A percentile compares a stretch with the other conserved stretches of the same genome.
Conservation (phyloP, 257 asterid genomes). For the Gentiana dahurica region DNA sequence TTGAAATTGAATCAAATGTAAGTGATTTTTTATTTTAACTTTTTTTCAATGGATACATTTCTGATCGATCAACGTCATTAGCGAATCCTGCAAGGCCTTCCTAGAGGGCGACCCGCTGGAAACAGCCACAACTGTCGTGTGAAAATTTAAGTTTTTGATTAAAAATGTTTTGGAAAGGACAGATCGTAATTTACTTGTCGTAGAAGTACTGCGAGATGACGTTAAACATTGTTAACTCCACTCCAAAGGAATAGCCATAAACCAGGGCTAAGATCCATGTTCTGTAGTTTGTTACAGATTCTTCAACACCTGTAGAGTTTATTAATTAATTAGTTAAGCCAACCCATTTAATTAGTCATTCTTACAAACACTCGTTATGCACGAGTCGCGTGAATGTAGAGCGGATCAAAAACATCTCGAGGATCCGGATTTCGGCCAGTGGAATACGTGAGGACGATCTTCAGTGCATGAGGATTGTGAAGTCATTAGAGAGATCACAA, state of each 20-base stretch:
- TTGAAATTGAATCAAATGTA: neutral
- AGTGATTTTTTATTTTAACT: neutral
- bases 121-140: neutral
- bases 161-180: neutral
- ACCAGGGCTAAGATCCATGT: too few species aligned
- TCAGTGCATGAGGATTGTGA: too few species aligned
- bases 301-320: slow-evolving; percentile 31
- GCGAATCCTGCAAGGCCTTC: too few species aligned
- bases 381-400: too few species aligned
- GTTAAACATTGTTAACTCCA: slow-evolving; percentile 44
- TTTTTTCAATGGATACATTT: neutral
- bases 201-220: slow-evolving; percentile 51
- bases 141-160: too few species aligned
- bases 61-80: too few species aligned
- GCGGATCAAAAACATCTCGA: neutral
- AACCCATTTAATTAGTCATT: neutral
- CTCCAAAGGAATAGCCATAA: slow-evolving; percentile 47
- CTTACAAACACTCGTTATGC: too few species aligned
- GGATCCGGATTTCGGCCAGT: too few species aligned
- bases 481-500: too few species aligned
- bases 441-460: too few species aligned
- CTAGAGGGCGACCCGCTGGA: neutral
- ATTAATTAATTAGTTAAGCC: too few species aligned
- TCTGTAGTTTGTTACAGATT: too few species aligned
- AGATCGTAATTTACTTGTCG: slow-evolving; percentile 21